A percentile compares a stretch with the other conserved stretches of the same genome.
Conservation (phyloP, 768 basidiomycete genomes). For the Kwoniella mangroviensis region DNA sequence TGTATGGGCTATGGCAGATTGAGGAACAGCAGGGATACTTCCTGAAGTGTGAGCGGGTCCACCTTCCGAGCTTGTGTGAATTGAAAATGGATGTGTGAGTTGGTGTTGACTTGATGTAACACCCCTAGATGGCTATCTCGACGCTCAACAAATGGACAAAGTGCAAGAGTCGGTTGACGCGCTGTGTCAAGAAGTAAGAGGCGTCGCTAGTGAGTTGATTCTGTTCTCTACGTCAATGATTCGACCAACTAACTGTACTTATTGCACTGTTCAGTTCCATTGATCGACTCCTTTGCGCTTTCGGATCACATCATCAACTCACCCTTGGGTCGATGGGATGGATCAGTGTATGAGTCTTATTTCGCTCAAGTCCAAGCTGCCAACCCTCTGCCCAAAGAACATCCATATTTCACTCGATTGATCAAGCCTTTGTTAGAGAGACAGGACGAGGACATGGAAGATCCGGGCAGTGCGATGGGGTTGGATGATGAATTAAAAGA, state of each 20-base stretch:
- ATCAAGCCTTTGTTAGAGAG: slow-evolving; percentile 61
- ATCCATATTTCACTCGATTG: slow-evolving; percentile 61
- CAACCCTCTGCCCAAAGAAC: slow-evolving; percentile 59
- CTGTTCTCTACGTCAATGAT: too few species aligned
- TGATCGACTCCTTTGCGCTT: slow-evolving; percentile 57
- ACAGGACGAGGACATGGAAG: slow-evolving; percentile 53
- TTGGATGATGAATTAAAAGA: slow-evolving; percentile 55
- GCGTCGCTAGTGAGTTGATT: slow-evolving; percentile 50
- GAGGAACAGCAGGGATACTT: slow-evolving; percentile 61
- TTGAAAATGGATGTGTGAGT: too few species aligned
- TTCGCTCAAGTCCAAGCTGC: slow-evolving; percentile 59
- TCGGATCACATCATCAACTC: slow-evolving; percentile 59
- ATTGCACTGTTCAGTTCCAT: slow-evolving; percentile 37
- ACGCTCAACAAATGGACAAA: slow-evolving; percentile 51
- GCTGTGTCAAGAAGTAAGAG: slow-evolving; percentile 51
- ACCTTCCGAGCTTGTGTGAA: background rate
- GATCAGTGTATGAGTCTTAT: slow-evolving; percentile 60
- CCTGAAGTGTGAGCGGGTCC: slow-evolving; percentile 57
- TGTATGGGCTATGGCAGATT: slow-evolving; percentile 60
- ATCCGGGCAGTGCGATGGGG: slow-evolving; percentile 56
- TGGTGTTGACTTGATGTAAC: background rate
- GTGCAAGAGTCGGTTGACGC: slow-evolving; percentile 51
- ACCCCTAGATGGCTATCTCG: slow-evolving; percentile 54
- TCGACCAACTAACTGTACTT: background rate
- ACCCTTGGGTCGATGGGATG: slow-evolving; percentile 60